Evolutionary conservation across 2,329 filamentous ascomycete genomes (phyloP), one percentile per base, ranked within the genome.

Genomic region (Penicillium olsonii): DNA sequence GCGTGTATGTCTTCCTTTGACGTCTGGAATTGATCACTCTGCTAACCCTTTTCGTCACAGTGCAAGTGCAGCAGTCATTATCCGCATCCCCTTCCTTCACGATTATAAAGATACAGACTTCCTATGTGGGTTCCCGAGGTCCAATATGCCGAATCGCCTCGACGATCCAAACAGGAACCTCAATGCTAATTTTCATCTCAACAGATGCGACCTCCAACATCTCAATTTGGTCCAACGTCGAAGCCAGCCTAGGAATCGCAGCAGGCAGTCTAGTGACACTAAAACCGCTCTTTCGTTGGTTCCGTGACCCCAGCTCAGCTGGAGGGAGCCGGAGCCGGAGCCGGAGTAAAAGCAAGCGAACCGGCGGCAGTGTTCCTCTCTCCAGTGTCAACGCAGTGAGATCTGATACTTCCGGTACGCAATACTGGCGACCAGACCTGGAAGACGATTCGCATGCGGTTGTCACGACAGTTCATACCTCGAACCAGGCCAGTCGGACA

Each of bases 201-300:
- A 18, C 35, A 69, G 67, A 69, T 24, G 66, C 65, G 38, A 69
- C 67, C 17, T 42, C 62, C 43, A 52, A 67, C 24, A 69, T 69
- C 42, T 70, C 73, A 19, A 74, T 77, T 40, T 72, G 69, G 69
- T 71, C 69, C 26, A 70, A 69, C 35, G 60, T 71, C 50, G 69
- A 72, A 55, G 67, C 68, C 26, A 59, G 68, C 15, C 60, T 72
- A 4, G 69, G 73, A 7, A 76, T 77, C 24, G 69, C 68, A 10
- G 78, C 78, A 10, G 75, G 72, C 15, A 75, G 72, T 54, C 68
- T 79, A 9, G 76, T 76, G 6, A 78, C 76, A 1, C 68, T 79
- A 2, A 73, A 76, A 2, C 78, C 78, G 1, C 68, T 81, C 0
- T 68, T 80, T 37, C 74, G 68, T 43, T 70, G 67, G 63, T 64